Evolutionary conservation across 208 protist genomes (phyloP).

Genomic region (Trypanosoma avium): DNA sequence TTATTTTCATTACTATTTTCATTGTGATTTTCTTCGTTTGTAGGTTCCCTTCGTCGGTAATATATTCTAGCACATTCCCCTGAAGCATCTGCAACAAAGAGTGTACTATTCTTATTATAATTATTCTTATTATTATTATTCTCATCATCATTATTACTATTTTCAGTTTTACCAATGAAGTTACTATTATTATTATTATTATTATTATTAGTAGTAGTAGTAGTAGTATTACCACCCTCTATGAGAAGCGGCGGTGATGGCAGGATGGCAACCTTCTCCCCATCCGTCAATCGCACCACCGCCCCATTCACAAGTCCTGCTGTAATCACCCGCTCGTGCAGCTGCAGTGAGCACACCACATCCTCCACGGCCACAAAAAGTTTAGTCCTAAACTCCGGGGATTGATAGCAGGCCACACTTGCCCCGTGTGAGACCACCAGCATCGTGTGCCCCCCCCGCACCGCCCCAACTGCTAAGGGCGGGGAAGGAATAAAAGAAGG

Average conservation of each 20-base stretch:
- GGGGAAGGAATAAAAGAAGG: conserved; percentile 1
- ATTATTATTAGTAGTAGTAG: not conserved
- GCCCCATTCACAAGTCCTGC: conserved; percentile 5
- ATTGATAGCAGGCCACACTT: conserved; percentile 16
- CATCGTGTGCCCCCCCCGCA: not conserved
- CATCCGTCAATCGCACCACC: not conserved
- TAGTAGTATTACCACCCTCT: not conserved
- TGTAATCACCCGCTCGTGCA: not conserved
- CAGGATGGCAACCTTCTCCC: not conserved
- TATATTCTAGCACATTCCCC: conserved; percentile 1
- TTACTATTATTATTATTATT: not conserved
- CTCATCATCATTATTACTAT: not conserved
- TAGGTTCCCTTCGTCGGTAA: no score
- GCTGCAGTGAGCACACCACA: conserved; percentile 6
- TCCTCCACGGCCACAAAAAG: conserved; percentile 17
- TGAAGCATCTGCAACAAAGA: conserved; percentile 7
- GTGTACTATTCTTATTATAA: not conserved
- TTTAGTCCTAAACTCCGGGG: conserved; percentile 16
- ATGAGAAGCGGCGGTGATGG: conserved; percentile 4
- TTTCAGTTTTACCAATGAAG: no score
- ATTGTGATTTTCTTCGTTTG: no score
- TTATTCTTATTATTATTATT: not conserved
- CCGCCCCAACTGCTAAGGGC: conserved; percentile 1
- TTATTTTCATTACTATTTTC: no score
- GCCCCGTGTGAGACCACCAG: conserved; percentile 9